Base-by-base conservation (phyloP, 768 basidiomycete genomes). In the Lactifluus volemus region DNA sequence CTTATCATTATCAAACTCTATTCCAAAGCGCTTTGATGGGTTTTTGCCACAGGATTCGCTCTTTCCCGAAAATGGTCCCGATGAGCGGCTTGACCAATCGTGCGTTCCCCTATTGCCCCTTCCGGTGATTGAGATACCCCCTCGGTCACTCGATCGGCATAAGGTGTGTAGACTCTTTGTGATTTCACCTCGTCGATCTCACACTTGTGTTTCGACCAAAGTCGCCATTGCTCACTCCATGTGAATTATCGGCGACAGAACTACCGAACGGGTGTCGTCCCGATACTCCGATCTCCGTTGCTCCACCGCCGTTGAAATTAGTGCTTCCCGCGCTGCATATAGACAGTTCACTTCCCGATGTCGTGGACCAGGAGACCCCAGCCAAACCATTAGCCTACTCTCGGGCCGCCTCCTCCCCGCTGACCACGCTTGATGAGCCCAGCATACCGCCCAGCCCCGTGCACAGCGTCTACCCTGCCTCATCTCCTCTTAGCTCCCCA, bases 401-500 rank as follows among this genome's bases (percentile, higher is more conserved):
- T 8, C 61, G 51, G 15, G 51, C 62, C 17, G 49, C 59, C 45
- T 63, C 62, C 21, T 59, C 62, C 34, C 41, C 48, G 14, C 49
- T 53, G 32, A 63, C 38, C 34, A 19, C 39, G 14, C 32, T 55
- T 34, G 48, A 44, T 14, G 47, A 56, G 30, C 38, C 29, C 38
- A 61, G n/a, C 41, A 41, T 29, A 15, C 38, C 47, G 2, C 39
- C 59, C 4, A 53, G 44, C 29, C 44, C 49, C n/a, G 49, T 14
- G 41, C 55, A 14, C 3, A 34, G 29, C 19, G 6, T 14, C 4
- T 41, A n/a, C 48, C 59, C 45, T 11, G 19, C 52, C 5, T 50
- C 63, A 3, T 66, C 65, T 6, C 65, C 65, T 0, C 60, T 66
- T 1, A 61, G 55, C n/a, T 65, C 65, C 2, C 65, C 60, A 7